Percentiles rank a stretch among this genome's conserved stretches.
phyloP scores from a whole-genome alignment of 2,329 filamentous ascomycete genomes.

The Fusarium mexicanum region DNA sequence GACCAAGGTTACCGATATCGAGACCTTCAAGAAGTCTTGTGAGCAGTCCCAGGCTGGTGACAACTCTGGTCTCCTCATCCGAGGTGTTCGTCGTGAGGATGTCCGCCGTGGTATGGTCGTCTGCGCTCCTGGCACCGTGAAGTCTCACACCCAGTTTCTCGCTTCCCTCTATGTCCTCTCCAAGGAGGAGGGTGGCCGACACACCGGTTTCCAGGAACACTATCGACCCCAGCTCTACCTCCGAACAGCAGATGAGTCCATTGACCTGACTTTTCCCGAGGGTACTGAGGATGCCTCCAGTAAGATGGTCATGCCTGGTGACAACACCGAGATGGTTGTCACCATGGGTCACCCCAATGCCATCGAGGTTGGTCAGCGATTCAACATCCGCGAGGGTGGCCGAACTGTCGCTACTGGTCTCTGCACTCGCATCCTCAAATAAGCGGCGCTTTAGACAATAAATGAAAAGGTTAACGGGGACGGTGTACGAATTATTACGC shows the following conservation, averaged over 20 bases:
- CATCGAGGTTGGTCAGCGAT: conserved; percentile 89
- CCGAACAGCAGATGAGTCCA: conserved; percentile 85
- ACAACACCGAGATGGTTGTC: conserved; percentile 98
- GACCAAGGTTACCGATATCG: conserved; percentile 99
- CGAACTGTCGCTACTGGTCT: conserved; percentile 87
- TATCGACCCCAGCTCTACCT: conserved; percentile 98
- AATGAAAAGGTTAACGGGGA: conserved; percentile 27
- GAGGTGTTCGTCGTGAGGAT: conserved; percentile 96
- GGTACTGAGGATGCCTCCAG: conserved; percentile 74
- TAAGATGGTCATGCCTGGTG: conserved; percentile 96
- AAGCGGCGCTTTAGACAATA: conserved; percentile 45
- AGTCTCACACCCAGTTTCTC: conserved; percentile 91
- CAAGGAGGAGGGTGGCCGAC: conserved; percentile 97
- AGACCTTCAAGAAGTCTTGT: conserved; percentile 99
- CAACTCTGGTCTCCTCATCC: conserved; percentile 96
- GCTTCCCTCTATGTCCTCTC: conserved; percentile 95
- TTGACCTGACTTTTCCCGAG: conserved; percentile 86
- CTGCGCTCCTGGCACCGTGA: conserved; percentile 82
- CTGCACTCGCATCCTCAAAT: conserved; percentile 76
- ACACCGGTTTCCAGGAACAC: conserved; percentile 95
- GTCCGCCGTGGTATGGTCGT: conserved; percentile 95
- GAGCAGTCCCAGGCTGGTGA: conserved; percentile 96
- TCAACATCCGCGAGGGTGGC: conserved; percentile 98
- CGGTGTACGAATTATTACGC: conserved; percentile 41
- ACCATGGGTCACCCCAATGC: conserved; percentile 86